Percentiles rank a stretch among this genome's conserved stretches.
Evolutionary conservation across 352 stramenopile genomes (phyloP).

Genomic region (Pythium brassicae): DNA sequence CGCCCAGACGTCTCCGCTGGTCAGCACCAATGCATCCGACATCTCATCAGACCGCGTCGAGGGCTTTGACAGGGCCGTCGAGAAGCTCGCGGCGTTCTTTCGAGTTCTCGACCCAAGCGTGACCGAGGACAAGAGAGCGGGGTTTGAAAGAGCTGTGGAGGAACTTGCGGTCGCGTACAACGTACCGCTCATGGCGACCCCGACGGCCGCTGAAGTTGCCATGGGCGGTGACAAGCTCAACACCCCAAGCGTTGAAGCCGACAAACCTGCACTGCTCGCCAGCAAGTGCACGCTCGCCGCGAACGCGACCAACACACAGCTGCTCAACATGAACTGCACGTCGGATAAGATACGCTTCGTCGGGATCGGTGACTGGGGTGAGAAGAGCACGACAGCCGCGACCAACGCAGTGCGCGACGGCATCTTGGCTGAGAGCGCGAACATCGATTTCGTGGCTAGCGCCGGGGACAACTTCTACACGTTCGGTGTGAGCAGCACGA

Average conservation of each 20-base stretch:
- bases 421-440: conserved; percentile 17
- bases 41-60: conserved; percentile 1
- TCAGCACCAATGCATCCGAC: background rate
- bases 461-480: conserved; percentile 46
- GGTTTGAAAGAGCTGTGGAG: conserved; percentile 20
- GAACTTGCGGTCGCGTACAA: conserved; percentile 26
- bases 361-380: conserved; percentile 32
- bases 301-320: conserved; percentile 12
- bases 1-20: background rate
- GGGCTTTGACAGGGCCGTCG: conserved; percentile 11
- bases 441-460: conserved; percentile 30
- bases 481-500: conserved; percentile 25
- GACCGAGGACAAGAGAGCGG: conserved; percentile 5
- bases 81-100: conserved; percentile 14
- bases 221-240: conserved; percentile 9
- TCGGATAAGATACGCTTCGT: conserved; percentile 29
- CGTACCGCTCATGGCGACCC: conserved; percentile 19
- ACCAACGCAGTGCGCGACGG: conserved; percentile 29
- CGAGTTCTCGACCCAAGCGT: conserved; percentile 6
- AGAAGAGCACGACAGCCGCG: conserved; percentile 21
- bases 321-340: conserved; percentile 10
- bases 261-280: conserved; percentile 8
- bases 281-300: conserved; percentile 21
- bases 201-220: conserved; percentile 16
- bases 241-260: conserved; percentile 4